Evolutionary conservation across 768 basidiomycete genomes (phyloP).

Genomic region (Tylopilus subfusipes): DNA sequence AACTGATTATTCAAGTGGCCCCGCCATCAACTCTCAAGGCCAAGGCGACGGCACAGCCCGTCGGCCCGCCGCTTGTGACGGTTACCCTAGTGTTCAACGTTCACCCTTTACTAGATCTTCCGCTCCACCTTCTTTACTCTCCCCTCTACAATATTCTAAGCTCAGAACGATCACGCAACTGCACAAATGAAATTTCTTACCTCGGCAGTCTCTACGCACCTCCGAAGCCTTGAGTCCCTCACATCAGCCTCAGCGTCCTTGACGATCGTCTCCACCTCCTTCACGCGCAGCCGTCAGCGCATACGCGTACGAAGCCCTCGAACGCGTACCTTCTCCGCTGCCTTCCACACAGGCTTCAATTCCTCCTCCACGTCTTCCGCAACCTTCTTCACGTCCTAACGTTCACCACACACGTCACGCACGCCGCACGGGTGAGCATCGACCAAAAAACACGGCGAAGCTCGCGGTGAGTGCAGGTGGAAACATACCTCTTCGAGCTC

Average conservation of each 20-base stretch:
- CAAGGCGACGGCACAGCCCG: not conserved
- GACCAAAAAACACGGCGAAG: no score
- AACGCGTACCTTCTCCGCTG: conserved; percentile 9
- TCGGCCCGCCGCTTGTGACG: not conserved
- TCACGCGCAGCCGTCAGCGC: not conserved
- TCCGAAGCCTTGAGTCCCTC: not conserved
- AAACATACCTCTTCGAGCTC: conserved; percentile 14
- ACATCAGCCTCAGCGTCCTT: conserved; percentile 3
- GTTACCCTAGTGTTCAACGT: no score
- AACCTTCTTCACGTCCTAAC: conserved; percentile 1
- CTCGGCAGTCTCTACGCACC: not conserved
- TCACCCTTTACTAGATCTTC: not conserved
- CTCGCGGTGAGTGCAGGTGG: no score
- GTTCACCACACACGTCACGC: not conserved
- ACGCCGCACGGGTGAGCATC: no score
- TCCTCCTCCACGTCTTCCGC: conserved; percentile 1
- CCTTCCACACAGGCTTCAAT: conserved; percentile 1
- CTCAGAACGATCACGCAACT: not conserved
- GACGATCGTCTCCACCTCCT: conserved; percentile 7
- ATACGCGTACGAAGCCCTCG: not conserved
- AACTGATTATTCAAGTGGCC: not conserved
- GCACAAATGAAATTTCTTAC: not conserved
- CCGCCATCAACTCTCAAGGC: not conserved
- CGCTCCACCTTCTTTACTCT: not conserved
- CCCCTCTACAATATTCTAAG: not conserved